A percentile compares a stretch with the other conserved stretches of the same genome.
phyloP scores from a whole-genome alignment of 768 basidiomycete species.

The Mycena polygramma region DNA sequence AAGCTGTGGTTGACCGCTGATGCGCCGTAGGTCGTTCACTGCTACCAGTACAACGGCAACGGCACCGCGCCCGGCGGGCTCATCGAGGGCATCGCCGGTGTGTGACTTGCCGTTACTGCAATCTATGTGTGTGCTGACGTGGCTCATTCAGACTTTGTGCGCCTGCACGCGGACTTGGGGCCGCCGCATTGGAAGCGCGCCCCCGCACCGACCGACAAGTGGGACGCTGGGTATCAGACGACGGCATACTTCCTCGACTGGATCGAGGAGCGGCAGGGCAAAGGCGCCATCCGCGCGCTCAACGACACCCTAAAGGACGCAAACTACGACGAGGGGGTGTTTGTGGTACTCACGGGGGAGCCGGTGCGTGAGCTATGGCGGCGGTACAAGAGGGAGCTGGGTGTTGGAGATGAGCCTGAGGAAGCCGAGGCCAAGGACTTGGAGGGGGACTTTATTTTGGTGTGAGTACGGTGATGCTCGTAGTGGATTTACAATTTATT shows the following conservation, averaged over 20 bases:
- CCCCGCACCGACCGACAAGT: constrained; percentile 54
- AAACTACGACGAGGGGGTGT: constrained; percentile 65
- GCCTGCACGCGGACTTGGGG: constrained; percentile 65
- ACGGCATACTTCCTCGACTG: constrained; percentile 85
- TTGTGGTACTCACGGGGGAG: constrained; percentile 65
- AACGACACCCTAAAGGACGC: constrained; percentile 66
- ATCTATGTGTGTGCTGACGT: not conserved
- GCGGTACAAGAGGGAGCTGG: constrained; percentile 61
- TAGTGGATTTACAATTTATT: constrained; percentile 20
- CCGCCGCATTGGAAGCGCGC: constrained; percentile 80
- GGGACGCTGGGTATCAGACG: constrained; percentile 83
- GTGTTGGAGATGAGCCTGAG: constrained; percentile 24
- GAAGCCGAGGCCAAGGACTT: not conserved
- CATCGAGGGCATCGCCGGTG: constrained; percentile 86
- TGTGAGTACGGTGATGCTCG: constrained; percentile 20
- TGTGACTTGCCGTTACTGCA: constrained; percentile 23
- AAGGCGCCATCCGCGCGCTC: constrained; percentile 67
- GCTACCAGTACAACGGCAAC: constrained; percentile 76
- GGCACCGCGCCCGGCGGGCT: constrained; percentile 77
- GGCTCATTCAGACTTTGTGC: constrained; percentile 88
- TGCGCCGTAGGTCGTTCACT: constrained; percentile 88
- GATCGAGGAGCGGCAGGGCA: constrained; percentile 67
- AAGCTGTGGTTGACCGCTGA: constrained; percentile 58
- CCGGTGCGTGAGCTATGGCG: constrained; percentile 70
- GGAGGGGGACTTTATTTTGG: constrained; percentile 18